Conservation (phyloP, 495 filamentous ascomycete genomes). For the Apodospora peruviana region DNA sequence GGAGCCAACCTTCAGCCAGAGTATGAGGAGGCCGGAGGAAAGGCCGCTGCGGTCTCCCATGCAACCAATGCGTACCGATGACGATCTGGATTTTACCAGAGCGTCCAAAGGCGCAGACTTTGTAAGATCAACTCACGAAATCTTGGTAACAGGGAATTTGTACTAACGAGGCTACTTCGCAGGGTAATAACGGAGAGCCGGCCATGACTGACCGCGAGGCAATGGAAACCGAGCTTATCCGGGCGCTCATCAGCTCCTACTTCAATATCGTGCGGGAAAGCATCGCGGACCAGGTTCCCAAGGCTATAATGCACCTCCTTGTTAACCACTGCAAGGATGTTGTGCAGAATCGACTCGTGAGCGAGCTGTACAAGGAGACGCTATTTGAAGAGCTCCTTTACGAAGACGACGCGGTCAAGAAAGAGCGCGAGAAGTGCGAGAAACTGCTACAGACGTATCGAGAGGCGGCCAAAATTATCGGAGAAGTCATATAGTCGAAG, state of each 20-base stretch:
- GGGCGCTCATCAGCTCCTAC: conserved; percentile 91
- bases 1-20: conserved; percentile 79
- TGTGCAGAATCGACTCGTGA: conserved; percentile 93
- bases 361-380: conserved; percentile 90
- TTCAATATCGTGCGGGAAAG: conserved; percentile 98
- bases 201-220: conserved; percentile 91
- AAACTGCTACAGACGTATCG: conserved; percentile 88
- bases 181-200: conserved; percentile 58
- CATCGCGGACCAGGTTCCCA: conserved; percentile 96
- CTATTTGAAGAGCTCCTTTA: conserved; percentile 91
- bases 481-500: conserved; percentile 72
- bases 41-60: conserved; percentile 38
- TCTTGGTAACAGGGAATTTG: background rate
- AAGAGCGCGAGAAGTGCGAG: conserved; percentile 97
- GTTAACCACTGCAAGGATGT: conserved; percentile 98
- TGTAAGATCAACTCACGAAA: conserved; percentile 44
- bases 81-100: conserved; percentile 28
- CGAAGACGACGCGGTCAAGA: conserved; percentile 95
- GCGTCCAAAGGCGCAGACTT: conserved; percentile 30
- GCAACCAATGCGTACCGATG: conserved; percentile 25
- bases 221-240: conserved; percentile 95
- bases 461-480: conserved; percentile 95
- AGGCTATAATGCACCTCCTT: conserved; percentile 97
- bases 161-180: too few species aligned
- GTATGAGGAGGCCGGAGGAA: conserved; percentile 71